Evolutionary conservation across 306 rosid genomes (phyloP).

Genomic region (Sindora glabra): DNA sequence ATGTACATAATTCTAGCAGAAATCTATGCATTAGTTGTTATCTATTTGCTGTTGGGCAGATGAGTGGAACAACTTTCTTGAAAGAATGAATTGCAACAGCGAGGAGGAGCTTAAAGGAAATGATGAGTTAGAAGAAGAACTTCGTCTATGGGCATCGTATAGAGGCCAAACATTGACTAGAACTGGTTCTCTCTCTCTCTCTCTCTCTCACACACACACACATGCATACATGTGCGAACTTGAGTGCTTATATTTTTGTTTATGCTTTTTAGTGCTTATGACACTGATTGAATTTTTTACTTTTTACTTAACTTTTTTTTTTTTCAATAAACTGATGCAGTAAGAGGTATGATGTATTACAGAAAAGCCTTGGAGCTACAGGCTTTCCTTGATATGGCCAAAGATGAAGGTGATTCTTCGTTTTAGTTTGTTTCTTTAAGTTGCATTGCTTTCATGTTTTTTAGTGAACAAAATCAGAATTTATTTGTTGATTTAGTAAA

Average conservation of each 20-base stretch:
- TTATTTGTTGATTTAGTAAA: background rate
- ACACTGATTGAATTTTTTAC: slow-evolving; percentile 14
- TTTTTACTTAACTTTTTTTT: no score
- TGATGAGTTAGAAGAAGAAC: slow-evolving; percentile 68
- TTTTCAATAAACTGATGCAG: slow-evolving; percentile 42
- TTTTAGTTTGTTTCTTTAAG: no score
- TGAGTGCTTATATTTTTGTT: background rate
- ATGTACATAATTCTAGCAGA: no score
- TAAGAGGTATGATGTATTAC: slow-evolving; percentile 97
- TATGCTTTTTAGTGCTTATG: background rate
- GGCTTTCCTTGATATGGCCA: slow-evolving; percentile 95
- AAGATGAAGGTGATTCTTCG: slow-evolving; percentile 65
- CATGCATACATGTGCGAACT: background rate
- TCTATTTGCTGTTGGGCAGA: slow-evolving; percentile 38
- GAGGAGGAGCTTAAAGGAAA: slow-evolving; percentile 76
- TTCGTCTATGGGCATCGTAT: slow-evolving; percentile 94
- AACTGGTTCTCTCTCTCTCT: slow-evolving; percentile 43
- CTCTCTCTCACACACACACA: background rate
- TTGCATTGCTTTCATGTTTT: background rate
- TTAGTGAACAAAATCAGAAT: no score
- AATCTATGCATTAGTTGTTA: slow-evolving; percentile 1
- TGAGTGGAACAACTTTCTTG: slow-evolving; percentile 91
- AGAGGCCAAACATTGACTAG: slow-evolving; percentile 95
- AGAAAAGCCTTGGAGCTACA: slow-evolving; percentile 97
- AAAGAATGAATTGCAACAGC: slow-evolving; percentile 41